A percentile compares a stretch with the other conserved stretches of the same genome.
Conservation (phyloP, 2,329 filamentous ascomycete species). For the Drechslerella stenobrocha region DNA sequence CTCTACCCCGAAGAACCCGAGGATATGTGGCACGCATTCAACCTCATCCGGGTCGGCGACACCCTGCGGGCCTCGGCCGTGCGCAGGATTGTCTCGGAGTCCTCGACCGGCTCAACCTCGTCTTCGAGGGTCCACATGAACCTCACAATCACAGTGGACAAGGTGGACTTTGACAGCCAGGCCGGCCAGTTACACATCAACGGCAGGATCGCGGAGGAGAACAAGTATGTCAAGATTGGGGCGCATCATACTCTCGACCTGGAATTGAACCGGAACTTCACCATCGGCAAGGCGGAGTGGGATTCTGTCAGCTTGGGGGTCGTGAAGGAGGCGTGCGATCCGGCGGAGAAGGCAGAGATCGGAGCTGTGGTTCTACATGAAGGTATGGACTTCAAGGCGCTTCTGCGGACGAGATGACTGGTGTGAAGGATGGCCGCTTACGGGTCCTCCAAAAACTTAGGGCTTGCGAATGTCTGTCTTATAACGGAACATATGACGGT, state of each 20-base stretch:
- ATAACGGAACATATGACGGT: conserved; percentile 80
- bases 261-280: conserved; percentile 84
- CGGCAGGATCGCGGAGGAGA: conserved; percentile 68
- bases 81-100: conserved; percentile 67
- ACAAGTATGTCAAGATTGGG: conserved; percentile 68
- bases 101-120: conserved; percentile 64
- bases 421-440: no score
- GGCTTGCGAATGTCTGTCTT: conserved; percentile 75
- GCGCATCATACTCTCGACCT: conserved; percentile 76
- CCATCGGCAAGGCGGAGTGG: conserved; percentile 83
- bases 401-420: no score
- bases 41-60: conserved; percentile 69
- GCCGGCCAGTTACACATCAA: conserved; percentile 70
- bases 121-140: conserved; percentile 68
- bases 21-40: conserved; percentile 80
- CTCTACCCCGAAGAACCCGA: conserved; percentile 73
- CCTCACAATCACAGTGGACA: conserved; percentile 68
- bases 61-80: conserved; percentile 68
- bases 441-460: no score
- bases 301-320: conserved; percentile 82
- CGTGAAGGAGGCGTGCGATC: conserved; percentile 75
- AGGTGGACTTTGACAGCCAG: conserved; percentile 70
- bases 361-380: conserved; percentile 95
- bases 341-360: conserved; percentile 77
- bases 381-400: conserved; percentile 56